Evolutionary conservation across 163 green algal genomes (phyloP).

Genomic region (Prototheca stagnorum): DNA sequence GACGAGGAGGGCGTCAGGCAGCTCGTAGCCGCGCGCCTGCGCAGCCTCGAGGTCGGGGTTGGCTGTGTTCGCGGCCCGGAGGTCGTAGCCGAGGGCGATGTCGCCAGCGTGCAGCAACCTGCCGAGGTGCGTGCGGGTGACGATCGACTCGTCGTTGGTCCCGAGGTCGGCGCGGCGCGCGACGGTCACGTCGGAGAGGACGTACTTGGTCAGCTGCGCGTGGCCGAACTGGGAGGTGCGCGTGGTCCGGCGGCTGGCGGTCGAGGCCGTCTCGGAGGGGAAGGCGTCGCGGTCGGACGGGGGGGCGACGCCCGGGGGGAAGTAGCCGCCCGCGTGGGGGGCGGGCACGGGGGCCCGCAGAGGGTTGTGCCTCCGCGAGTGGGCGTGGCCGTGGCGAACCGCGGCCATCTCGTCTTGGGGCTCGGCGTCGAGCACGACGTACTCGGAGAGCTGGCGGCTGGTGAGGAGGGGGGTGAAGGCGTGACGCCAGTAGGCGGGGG

Average conservation of each 20-base stretch:
- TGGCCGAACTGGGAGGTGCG: background rate
- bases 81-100: conserved; percentile 77
- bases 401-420: background rate
- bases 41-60: conserved; percentile 55
- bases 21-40: conserved; percentile 24
- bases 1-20: conserved; percentile 69
- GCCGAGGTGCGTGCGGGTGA: conserved; percentile 72
- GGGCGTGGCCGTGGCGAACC: too few relatives aligned
- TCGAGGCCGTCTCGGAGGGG: too few relatives aligned
- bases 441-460: conserved; percentile 65
- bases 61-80: conserved; percentile 51
- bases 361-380: too few relatives aligned
- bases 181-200: conserved; percentile 58
- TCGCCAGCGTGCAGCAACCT: conserved; percentile 77
- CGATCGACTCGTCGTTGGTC: conserved; percentile 62
- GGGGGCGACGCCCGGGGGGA: background rate
- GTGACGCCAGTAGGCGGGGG: conserved; percentile 58
- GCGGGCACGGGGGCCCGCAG: too few relatives aligned
- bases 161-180: conserved; percentile 77
- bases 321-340: background rate
- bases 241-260: background rate
- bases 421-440: conserved; percentile 86
- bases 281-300: background rate
- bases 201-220: conserved; percentile 7
- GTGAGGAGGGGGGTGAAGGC: conserved; percentile 4